Evolutionary conservation across 495 filamentous ascomycete genomes (phyloP).

Genomic region (Cryomyces antarcticus): DNA sequence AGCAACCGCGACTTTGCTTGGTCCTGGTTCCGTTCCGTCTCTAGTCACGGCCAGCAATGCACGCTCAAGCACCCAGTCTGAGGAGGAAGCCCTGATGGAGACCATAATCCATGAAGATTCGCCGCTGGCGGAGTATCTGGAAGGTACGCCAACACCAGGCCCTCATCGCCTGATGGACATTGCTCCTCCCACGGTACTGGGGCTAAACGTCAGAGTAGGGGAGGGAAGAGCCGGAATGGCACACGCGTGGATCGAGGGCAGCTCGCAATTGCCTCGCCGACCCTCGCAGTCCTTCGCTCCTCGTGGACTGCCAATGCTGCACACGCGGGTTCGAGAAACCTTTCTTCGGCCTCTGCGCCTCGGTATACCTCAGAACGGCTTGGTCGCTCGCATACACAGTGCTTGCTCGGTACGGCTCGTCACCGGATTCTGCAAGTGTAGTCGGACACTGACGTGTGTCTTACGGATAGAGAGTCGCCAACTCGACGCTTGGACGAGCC

Average conservation of each 20-base stretch:
- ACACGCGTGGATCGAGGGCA: too few relatives aligned
- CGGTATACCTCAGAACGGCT: slow-evolving; percentile 27
- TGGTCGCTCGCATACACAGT: slow-evolving; percentile 31
- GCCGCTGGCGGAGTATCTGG: slow-evolving; percentile 80
- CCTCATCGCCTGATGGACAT: slow-evolving; percentile 5
- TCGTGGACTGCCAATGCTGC: slow-evolving; percentile 33
- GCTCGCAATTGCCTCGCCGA: not conserved
- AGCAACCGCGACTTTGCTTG: too few relatives aligned
- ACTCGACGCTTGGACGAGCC: slow-evolving; percentile 55
- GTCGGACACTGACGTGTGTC: slow-evolving; percentile 8
- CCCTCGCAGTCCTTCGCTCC: slow-evolving; percentile 42
- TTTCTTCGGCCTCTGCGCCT: slow-evolving; percentile 41
- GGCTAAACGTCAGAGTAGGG: not conserved
- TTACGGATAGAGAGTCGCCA: slow-evolving; percentile 31
- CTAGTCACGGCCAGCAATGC: too few relatives aligned
- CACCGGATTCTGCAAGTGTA: slow-evolving; percentile 2
- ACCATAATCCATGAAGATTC: slow-evolving; percentile 76
- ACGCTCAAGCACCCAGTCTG: too few relatives aligned
- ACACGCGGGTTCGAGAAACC: slow-evolving; percentile 42
- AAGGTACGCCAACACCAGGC: slow-evolving; percentile 40
- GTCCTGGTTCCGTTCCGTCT: too few relatives aligned
- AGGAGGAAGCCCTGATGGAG: slow-evolving; percentile 41
- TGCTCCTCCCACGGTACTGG: not conserved
- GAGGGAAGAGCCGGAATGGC: too few relatives aligned
- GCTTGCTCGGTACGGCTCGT: slow-evolving; percentile 34